Evolutionary conservation across 495 filamentous ascomycete genomes (phyloP), one percentile per base, ranked within the genome.

Genomic region (Trichoderma virens): DNA sequence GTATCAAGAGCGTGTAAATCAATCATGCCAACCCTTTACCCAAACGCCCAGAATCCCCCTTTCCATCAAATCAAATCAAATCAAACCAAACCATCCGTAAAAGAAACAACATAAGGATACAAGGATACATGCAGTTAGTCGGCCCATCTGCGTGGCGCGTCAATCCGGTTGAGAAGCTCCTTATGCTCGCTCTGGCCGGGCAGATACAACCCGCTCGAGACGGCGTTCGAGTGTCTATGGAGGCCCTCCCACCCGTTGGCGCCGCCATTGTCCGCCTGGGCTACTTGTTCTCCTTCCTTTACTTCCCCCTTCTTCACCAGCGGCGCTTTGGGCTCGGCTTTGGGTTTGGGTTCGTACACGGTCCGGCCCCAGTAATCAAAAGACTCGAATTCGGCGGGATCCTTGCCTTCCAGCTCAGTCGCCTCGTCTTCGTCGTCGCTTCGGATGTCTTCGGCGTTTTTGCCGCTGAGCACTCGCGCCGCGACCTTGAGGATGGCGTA

Each of bases 401-500:
- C 11, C 32, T 5, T 4, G 32, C 32, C 32, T 35, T 35, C 32
- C 32, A 35, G 32, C 32, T 35, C 32, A 35, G 5, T 4, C 32
- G 32, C 86, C 59, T 85, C 88, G 27, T 78, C 90, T 70, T 97
- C 93, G 65, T 92, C 92, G 67, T 96, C 93, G 71, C 90, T 95
- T 60, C 93, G 86, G 34, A 83, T 82, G 70, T 98, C 93, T 62
- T 96, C 93, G 31, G 93, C 92, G 35, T 83, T 80, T 18, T 83
- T 82, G 30, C 91, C 91, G 56, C 78, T 83, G 25, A 97, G 70
- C 3, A 96, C 90, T 30, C 84, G 85, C 59, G 85, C 76, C 18
- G 91, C 93, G 0, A 98, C 90, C 31, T 83, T 82, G 34, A 91
- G 70, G 70, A 97, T 96, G 86, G 96, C 88, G 68, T 78, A 83